Evolutionary conservation across 768 basidiomycete species (phyloP), one percentile per base, ranked within the genome.

Genomic region (Heimioporus sp.): DNA sequence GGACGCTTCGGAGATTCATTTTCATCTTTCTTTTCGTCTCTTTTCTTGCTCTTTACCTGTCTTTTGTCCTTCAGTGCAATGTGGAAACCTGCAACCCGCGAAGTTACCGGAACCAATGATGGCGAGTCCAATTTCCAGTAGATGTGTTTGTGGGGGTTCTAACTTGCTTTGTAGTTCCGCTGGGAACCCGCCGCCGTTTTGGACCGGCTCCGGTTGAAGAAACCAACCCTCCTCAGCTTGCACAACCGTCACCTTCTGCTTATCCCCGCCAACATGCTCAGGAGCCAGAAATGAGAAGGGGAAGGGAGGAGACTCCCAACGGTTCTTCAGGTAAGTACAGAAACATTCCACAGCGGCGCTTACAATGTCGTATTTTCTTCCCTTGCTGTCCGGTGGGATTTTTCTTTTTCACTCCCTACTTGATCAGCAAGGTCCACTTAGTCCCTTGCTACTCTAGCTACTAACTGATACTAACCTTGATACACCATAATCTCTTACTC

Each of bases 81-180:
- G 90, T 92, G 90, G 89, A 86, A 85, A 72, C 90, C 90, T 51
- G 89, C 91, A 56, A 91, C 91, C 51, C 85, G 85, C 60, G 87
- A 92, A 72, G 88, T 94, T 28, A 90, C 90, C 36, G 94, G 93
- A 51, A 95, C 93, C 19, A 97, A 97, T 61, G 93, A 96, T 41
- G 88, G 92, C 90, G 36, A 62, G 82, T 72, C 31, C 40, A n/a
- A n/a, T 42, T 17, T 0, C 48, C 37, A 36, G 38, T 51, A 46
- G 16, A 34, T 40, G 36, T 40, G 56, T 38, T 52, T 53, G 45
- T 38, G n/a, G 17, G 17, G 31, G 39, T 54, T 53, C 32, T 56
- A n/a, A 64, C 54, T 52, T 62, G 11, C 47, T 49, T 42, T 58
- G 57, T 56, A 85, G 87, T 83, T 60, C 94, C 94, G 1, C 81